A percentile compares a stretch with the other conserved stretches of the same genome.
Conservation (phyloP, 495 filamentous ascomycete species). For the Penicillium manginii region DNA sequence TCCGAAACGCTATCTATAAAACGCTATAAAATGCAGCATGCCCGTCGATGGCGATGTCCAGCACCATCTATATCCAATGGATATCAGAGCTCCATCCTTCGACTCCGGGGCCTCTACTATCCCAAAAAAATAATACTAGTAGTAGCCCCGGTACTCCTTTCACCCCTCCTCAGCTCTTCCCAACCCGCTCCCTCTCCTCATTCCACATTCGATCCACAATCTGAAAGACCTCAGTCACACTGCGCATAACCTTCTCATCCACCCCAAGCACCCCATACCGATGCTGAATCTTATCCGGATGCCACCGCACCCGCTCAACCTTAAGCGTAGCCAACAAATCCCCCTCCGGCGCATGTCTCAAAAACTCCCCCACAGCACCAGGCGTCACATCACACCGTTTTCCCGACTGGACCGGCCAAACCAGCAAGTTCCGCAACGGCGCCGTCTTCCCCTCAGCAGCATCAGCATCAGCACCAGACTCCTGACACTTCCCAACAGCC, state of each 20-base stretch:
- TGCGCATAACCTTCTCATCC: conserved; percentile 69
- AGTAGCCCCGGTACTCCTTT: neutral
- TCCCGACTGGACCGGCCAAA: conserved; percentile 79
- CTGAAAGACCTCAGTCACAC: conserved; percentile 91
- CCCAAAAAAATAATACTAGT: no score
- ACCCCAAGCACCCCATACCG: conserved; percentile 68
- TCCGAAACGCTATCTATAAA: conserved; percentile 3
- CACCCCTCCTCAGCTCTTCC: neutral
- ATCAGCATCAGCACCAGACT: neutral
- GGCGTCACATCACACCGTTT: conserved; percentile 61
- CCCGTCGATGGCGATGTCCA: neutral
- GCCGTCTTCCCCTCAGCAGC: conserved; percentile 2
- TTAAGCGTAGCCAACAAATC: conserved; percentile 69
- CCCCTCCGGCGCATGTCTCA: conserved; percentile 51
- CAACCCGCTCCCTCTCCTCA: conserved; percentile 46
- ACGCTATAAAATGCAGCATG: conserved; percentile 5
- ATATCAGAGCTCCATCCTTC: no score
- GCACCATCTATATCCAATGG: neutral
- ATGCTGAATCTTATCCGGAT: conserved; percentile 98
- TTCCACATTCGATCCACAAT: conserved; percentile 83
- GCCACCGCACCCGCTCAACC: conserved; percentile 87
- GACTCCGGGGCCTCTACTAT: no score
- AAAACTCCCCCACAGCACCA: conserved; percentile 66
- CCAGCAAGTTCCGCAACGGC: conserved; percentile 53
- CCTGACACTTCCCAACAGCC: conserved; percentile 15